phyloP scores from a whole-genome alignment of 345 rosid species.

The Moricandia arvensis region DNA sequence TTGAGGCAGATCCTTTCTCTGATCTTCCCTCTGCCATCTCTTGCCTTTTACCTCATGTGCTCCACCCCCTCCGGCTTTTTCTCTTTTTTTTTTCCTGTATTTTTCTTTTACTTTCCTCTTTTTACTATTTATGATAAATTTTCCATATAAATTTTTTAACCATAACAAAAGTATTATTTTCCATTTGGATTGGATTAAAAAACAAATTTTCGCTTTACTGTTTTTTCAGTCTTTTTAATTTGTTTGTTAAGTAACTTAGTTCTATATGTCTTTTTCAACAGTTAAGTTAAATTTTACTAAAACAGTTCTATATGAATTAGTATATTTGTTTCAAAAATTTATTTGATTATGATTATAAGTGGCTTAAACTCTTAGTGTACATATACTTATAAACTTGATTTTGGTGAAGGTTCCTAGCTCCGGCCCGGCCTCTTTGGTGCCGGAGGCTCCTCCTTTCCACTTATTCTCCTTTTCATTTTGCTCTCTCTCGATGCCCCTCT shows the following conservation, averaged over 20 bases:
- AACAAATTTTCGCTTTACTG: neutral
- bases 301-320: neutral
- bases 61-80: constrained; percentile 24
- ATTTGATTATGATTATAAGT: neutral
- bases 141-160: neutral
- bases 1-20: constrained; percentile 38
- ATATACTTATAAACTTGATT: neutral
- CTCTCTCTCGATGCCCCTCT: no score
- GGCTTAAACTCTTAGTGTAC: neutral
- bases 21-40: constrained; percentile 37
- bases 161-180: neutral
- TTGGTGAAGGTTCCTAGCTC: no score
- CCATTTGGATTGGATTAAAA: neutral
- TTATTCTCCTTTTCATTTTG: no score
- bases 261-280: neutral
- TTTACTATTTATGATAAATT: neutral
- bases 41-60: constrained; percentile 38
- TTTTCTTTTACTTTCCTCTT: neutral
- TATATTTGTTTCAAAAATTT: neutral
- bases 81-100: neutral
- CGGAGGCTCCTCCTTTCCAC: no score
- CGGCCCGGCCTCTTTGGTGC: no score
- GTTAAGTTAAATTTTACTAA: neutral
- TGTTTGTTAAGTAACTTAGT: neutral
- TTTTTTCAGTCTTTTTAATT: neutral